A percentile compares a stretch with the other conserved stretches of the same genome.
phyloP scores from a whole-genome alignment of 2,329 filamentous ascomycete species.

The Microdochium nivale region DNA sequence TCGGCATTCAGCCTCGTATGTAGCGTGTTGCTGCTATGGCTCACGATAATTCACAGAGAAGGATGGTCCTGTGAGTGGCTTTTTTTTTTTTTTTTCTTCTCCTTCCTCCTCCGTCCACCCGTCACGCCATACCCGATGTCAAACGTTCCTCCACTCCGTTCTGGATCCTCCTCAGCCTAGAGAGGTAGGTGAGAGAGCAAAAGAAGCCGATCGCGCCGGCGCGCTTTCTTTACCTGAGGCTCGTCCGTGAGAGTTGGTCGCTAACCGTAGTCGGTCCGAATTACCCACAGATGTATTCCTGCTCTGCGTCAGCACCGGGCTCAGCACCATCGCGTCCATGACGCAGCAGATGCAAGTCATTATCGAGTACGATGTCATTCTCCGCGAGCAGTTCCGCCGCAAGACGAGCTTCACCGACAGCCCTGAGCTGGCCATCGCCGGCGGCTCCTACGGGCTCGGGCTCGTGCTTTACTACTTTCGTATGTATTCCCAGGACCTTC shows the following conservation, averaged over 20 bases:
- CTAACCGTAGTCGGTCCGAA: not conserved
- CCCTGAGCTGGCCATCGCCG: slow-evolving; percentile 16
- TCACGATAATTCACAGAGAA: slow-evolving; percentile 14
- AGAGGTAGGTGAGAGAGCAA: too few relatives aligned
- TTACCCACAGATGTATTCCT: slow-evolving; percentile 11
- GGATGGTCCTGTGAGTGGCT: slow-evolving; percentile 11
- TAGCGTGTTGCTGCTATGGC: slow-evolving; percentile 9
- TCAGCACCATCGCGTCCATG: slow-evolving; percentile 14
- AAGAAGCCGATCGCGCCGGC: too few relatives aligned
- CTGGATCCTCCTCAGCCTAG: too few relatives aligned
- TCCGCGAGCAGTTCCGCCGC: slow-evolving; percentile 10
- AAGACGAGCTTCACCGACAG: slow-evolving; percentile 8
- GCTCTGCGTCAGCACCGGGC: slow-evolving; percentile 9
- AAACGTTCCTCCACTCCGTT: too few relatives aligned
- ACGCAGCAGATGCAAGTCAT: slow-evolving; percentile 13
- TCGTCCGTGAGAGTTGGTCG: too few relatives aligned
- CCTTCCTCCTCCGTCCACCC: not conserved
- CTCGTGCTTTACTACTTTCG: slow-evolving; percentile 17
- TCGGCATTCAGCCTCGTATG: slow-evolving; percentile 6
- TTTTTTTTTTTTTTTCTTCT: not conserved
- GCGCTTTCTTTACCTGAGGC: too few relatives aligned
- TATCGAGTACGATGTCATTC: slow-evolving; percentile 9
- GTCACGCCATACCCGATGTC: not conserved
- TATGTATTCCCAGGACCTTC: slow-evolving; percentile 7
- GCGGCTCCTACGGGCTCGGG: slow-evolving; percentile 14